Evolutionary conservation across 1,284 basidiomycete species (phyloP).

Genomic region (Ceratobasidium papillatum): DNA sequence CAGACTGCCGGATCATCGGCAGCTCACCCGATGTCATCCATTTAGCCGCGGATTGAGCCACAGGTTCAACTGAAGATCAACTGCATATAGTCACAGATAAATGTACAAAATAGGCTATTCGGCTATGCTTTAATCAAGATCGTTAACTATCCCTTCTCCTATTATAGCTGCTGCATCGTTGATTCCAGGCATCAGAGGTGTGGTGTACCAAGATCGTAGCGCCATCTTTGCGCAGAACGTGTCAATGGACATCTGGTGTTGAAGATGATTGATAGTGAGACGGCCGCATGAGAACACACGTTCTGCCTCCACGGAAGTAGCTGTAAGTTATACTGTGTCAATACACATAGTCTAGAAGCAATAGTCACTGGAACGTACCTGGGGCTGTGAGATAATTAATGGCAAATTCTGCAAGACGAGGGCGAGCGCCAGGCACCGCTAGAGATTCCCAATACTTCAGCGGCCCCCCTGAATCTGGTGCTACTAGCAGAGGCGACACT

Average conservation of each 20-base stretch:
- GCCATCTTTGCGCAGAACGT: neutral
- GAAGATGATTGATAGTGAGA: neutral
- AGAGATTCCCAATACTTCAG: no score
- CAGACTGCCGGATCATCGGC: neutral
- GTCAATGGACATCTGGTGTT: neutral
- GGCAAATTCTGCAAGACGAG: no score
- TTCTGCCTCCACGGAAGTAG: no score
- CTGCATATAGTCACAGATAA: neutral
- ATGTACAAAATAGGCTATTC: neutral
- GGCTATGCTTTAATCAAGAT: neutral
- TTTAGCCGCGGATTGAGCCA: neutral
- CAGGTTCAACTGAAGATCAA: neutral
- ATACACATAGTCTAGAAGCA: no score
- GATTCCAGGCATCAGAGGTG: neutral
- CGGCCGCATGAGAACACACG: neutral
- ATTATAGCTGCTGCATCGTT: neutral
- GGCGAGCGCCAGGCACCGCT: no score
- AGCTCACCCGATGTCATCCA: neutral
- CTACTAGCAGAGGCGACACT: neutral
- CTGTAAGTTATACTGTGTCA: no score
- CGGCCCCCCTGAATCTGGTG: no score
- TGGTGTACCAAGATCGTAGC: neutral
- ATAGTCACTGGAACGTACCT: no score
- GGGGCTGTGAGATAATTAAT: no score
- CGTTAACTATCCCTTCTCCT: neutral